Conservation (phyloP, 208 protist species). For the Leishmania martiniquensis region DNA sequence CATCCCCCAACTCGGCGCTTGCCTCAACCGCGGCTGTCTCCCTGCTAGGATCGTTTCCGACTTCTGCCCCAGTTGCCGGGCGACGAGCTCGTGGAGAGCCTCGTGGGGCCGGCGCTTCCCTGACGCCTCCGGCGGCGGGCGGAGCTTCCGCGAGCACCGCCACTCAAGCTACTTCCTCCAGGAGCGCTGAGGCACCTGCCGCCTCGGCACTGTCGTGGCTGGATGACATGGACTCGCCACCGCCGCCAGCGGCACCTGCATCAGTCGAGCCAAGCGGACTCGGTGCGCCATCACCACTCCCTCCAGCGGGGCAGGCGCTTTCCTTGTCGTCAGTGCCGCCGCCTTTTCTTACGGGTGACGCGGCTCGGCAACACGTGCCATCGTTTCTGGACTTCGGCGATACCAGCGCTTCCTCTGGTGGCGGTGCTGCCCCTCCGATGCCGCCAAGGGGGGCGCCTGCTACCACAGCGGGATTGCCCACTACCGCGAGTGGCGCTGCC, state of each 20-base stretch:
- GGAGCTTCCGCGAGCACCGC: neutral
- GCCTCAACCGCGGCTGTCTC: conserved; percentile 3
- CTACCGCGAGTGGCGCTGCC: neutral
- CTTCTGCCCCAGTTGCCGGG: conserved; percentile 25
- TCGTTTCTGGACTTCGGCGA: conserved; percentile 27
- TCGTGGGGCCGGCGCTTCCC: neutral
- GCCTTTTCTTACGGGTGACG: neutral
- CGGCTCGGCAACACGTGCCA: neutral
- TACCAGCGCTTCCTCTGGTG: neutral
- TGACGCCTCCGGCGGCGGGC: neutral
- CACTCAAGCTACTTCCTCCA: neutral
- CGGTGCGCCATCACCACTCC: neutral
- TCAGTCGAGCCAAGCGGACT: neutral
- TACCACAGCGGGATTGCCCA: neutral
- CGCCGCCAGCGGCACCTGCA: neutral
- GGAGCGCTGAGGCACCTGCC: neutral
- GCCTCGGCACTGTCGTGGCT: conserved; percentile 22
- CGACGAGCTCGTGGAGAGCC: conserved; percentile 19
- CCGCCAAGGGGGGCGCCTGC: neutral
- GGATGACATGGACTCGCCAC: conserved; percentile 16
- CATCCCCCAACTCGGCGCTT: neutral
- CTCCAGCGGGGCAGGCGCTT: neutral
- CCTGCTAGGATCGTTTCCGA: conserved; percentile 3
- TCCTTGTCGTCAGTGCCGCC: neutral
- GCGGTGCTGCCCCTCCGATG: neutral